These are phyloP conservation scores for Nothomitra cinnamomea DNA, from an alignment of 2,329 filamentous ascomycete species.

Conservation along the genomic window DNA sequence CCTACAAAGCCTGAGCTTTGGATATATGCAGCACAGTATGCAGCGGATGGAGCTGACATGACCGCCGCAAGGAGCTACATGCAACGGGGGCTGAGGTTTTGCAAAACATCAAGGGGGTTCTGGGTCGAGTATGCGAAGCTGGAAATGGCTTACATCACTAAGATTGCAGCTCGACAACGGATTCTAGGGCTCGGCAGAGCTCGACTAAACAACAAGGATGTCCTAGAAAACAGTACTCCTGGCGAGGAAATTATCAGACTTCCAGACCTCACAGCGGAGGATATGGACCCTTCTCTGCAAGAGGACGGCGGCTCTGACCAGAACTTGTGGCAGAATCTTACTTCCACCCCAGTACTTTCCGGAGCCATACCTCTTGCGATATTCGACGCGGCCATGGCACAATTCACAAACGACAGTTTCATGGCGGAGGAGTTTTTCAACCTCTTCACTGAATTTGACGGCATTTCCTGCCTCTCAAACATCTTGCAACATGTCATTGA, in stretches of 20 bases:
- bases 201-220: conserved; percentile 18
- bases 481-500: conserved; percentile 61
- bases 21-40: conserved; percentile 64
- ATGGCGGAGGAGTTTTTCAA: conserved; percentile 66
- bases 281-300: conserved; percentile 37
- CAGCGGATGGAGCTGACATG: conserved; percentile 77
- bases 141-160: conserved; percentile 83
- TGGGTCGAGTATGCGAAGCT: conserved; percentile 85
- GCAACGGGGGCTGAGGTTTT: conserved; percentile 82
- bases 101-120: conserved; percentile 51
- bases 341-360: conserved; percentile 61
- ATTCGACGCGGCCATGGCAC: conserved; percentile 70
- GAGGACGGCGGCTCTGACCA: conserved; percentile 31
- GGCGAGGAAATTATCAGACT: conserved; percentile 40
- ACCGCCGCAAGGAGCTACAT: conserved; percentile 67
- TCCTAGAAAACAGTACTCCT: conserved; percentile 26
- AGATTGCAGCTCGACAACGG: conserved; percentile 56
- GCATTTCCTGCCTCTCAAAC: conserved; percentile 44
- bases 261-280: conserved; percentile 42
- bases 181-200: conserved; percentile 44
- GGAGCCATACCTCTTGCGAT: conserved; percentile 91
- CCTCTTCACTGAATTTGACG: conserved; percentile 54
- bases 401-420: conserved; percentile 48
- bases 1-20: conserved; percentile 71
- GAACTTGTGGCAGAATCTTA: conserved; percentile 18